phyloP scores from a whole-genome alignment of 2,329 filamentous ascomycete species.

The Colletotrichum sp. region DNA sequence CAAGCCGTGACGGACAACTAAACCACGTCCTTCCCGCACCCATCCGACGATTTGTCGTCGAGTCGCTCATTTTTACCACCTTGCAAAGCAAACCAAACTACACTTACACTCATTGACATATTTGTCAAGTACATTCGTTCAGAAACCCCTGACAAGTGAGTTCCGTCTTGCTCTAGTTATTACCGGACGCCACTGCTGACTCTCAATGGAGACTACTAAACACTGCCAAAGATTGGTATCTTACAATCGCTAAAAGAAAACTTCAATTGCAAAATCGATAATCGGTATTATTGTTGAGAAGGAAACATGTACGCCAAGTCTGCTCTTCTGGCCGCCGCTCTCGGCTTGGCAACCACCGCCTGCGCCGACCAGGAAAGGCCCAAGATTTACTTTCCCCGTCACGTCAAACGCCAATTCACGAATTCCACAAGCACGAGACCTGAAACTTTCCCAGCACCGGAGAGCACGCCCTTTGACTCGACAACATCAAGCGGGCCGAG shows the following conservation, averaged over 20 bases:
- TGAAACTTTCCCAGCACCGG: slow-evolving; percentile 25
- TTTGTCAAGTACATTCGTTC: slow-evolving; percentile 66
- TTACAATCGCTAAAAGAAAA: slow-evolving; percentile 19
- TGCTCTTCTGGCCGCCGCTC: slow-evolving; percentile 49
- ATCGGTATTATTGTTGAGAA: neutral
- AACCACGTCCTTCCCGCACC: neutral
- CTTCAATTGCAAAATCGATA: neutral
- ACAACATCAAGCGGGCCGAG: neutral
- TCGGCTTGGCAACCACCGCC: slow-evolving; percentile 52
- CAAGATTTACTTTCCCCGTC: slow-evolving; percentile 61
- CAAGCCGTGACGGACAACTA: slow-evolving; percentile 14
- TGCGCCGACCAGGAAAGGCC: slow-evolving; percentile 49
- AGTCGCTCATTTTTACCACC: slow-evolving; percentile 21
- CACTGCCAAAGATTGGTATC: neutral
- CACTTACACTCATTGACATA: slow-evolving; percentile 56
- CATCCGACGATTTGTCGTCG: slow-evolving; percentile 21
- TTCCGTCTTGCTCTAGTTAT: slow-evolving; percentile 14
- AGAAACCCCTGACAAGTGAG: slow-evolving; percentile 46
- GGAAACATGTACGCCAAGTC: slow-evolving; percentile 55
- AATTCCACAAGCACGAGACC: slow-evolving; percentile 45
- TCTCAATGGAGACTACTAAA: neutral
- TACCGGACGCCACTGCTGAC: slow-evolving; percentile 4
- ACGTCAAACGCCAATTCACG: slow-evolving; percentile 55
- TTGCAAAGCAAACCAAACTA: neutral
- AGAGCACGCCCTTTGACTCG: slow-evolving; percentile 24